phyloP scores from a whole-genome alignment of 202 grass and related monocot species.

The Bolboschoenoplectus hybrid region DNA sequence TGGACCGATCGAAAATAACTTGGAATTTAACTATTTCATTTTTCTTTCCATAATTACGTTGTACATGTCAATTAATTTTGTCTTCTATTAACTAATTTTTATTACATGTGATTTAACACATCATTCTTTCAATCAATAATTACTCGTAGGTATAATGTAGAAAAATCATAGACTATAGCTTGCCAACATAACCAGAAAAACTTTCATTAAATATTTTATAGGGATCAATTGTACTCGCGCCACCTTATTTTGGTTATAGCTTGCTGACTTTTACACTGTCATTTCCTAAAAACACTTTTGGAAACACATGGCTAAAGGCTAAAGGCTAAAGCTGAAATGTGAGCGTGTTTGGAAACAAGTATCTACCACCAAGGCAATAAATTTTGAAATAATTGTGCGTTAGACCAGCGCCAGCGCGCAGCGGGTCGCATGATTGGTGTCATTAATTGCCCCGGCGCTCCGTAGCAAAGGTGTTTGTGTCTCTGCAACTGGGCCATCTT shows the following conservation, averaged over 20 bases:
- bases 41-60: background rate
- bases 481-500: conserved; percentile 20
- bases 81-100: background rate
- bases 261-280: background rate
- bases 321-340: background rate
- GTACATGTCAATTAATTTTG: background rate
- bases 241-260: background rate
- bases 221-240: background rate
- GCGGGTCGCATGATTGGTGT: conserved; percentile 20
- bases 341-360: background rate
- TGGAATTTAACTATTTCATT: background rate
- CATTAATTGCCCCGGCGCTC: conserved; percentile 3
- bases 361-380: conserved; percentile 3
- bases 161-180: too few relatives aligned
- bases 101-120: background rate
- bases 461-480: background rate
- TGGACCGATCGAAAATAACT: background rate
- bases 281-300: background rate
- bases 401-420: background rate
- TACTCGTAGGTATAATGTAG: background rate
- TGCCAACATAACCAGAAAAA: too few relatives aligned
- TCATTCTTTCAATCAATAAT: background rate
- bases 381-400: conserved; percentile 7
- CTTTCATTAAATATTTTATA: background rate
- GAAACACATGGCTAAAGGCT: background rate